Evolutionary conservation across 2,329 filamentous ascomycete genomes (phyloP).

Genomic region (Fusarium albidum): DNA sequence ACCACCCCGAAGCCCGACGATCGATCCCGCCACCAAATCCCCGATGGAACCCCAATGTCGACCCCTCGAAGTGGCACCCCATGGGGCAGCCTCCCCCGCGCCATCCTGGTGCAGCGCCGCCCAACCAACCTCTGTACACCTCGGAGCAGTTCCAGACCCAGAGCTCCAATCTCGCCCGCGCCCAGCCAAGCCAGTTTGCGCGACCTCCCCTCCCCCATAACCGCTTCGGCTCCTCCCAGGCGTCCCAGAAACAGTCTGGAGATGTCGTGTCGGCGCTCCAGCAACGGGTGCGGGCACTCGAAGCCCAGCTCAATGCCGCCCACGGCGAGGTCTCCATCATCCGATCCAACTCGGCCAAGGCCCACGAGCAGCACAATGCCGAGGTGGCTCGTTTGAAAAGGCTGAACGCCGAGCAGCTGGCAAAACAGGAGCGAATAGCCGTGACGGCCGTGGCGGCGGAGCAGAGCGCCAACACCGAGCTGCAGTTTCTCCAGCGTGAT

Average conservation of each 20-base stretch:
- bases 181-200: conserved; percentile 52
- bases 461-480: conserved; percentile 71
- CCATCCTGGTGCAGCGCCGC: conserved; percentile 17
- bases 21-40: conserved; percentile 47
- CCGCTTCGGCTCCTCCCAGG: conserved; percentile 33
- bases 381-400: conserved; percentile 69
- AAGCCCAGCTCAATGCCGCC: conserved; percentile 67
- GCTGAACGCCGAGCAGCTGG: conserved; percentile 68
- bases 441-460: conserved; percentile 72
- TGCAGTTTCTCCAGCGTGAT: conserved; percentile 77
- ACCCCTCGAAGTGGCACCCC: conserved; percentile 34
- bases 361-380: conserved; percentile 67
- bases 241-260: conserved; percentile 40
- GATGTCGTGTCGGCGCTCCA: conserved; percentile 58
- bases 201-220: conserved; percentile 45
- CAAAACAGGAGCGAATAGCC: conserved; percentile 69
- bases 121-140: conserved; percentile 37
- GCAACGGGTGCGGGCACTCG: conserved; percentile 60
- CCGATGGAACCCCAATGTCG: conserved; percentile 49
- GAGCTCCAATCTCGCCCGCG: conserved; percentile 40
- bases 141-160: conserved; percentile 45
- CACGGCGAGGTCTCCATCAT: conserved; percentile 78
- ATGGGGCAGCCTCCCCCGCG: conserved; percentile 27
- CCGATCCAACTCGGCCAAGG: conserved; percentile 73
- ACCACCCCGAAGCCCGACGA: conserved; percentile 33